Evolutionary conservation across 164 flowering plant species (phyloP).

Genomic region (Piper longum): DNA sequence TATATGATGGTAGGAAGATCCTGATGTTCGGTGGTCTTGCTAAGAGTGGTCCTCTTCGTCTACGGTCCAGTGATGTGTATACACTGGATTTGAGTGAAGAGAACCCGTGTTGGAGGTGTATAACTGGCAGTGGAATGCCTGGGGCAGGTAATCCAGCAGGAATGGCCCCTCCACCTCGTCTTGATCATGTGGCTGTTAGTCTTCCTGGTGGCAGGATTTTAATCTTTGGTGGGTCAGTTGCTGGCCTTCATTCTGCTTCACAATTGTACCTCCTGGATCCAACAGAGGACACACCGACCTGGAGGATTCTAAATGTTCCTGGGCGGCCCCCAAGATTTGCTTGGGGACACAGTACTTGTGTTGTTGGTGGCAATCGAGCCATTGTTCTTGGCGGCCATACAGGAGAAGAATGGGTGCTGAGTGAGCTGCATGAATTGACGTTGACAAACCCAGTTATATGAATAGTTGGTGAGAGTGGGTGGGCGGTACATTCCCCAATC

Average conservation of each 20-base stretch:
- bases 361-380: slow-evolving; percentile 87
- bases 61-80: slow-evolving; percentile 82
- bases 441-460: slow-evolving; percentile 36
- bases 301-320: slow-evolving; percentile 83
- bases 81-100: slow-evolving; percentile 84
- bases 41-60: slow-evolving; percentile 78
- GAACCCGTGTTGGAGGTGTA: slow-evolving; percentile 81
- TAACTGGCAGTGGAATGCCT: slow-evolving; percentile 85
- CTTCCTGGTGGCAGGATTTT: slow-evolving; percentile 86
- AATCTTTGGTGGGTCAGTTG: slow-evolving; percentile 91
- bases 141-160: slow-evolving; percentile 89
- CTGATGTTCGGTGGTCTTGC: slow-evolving; percentile 93
- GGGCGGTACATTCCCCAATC: no score
- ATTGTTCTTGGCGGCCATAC: slow-evolving; percentile 90
- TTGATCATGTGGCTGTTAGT: slow-evolving; percentile 88
- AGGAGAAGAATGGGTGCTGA: slow-evolving; percentile 91
- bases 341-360: slow-evolving; percentile 92
- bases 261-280: slow-evolving; percentile 80
- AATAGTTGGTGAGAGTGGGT: background rate
- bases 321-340: slow-evolving; percentile 85
- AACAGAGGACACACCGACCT: slow-evolving; percentile 85
- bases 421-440: slow-evolving; percentile 73
- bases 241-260: slow-evolving; percentile 89
- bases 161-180: slow-evolving; percentile 78
- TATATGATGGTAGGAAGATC: slow-evolving; percentile 78